Percentiles rank a stretch among this genome's conserved stretches.
Evolutionary conservation across 2,329 filamentous ascomycete genomes (phyloP).

Genomic region (Tolypocladium endophyticum): DNA sequence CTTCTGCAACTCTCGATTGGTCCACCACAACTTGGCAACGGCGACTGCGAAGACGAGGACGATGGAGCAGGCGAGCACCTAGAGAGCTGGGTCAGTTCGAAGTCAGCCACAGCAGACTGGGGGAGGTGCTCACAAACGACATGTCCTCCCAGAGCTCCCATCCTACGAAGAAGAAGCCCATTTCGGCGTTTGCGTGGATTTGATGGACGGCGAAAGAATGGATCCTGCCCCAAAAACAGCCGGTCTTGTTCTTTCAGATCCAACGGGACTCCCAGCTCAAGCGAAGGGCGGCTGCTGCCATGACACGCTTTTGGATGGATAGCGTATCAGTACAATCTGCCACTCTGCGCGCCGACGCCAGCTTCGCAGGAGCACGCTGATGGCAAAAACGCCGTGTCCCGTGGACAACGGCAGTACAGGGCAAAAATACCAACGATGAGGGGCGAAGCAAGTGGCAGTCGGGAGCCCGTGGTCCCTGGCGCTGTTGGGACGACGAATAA

Average conservation of each 20-base stretch:
- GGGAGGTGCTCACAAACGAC: constrained; percentile 58
- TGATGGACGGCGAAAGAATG: background rate
- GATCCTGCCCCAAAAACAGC: background rate
- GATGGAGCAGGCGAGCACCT: constrained; percentile 67
- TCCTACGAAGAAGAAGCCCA: constrained; percentile 46
- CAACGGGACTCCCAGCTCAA: background rate
- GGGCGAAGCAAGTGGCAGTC: constrained; percentile 1
- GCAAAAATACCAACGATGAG: background rate
- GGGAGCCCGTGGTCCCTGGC: constrained; percentile 1
- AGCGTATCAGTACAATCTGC: background rate
- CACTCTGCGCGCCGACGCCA: background rate
- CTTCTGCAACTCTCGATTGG: constrained; percentile 42
- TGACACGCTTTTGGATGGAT: background rate
- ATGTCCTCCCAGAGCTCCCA: constrained; percentile 87
- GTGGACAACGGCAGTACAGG: background rate
- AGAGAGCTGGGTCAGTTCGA: background rate
- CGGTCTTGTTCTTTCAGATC: too few relatives aligned
- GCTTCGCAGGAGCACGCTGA: background rate
- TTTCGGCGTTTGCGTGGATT: constrained; percentile 2
- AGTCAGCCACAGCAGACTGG: background rate
- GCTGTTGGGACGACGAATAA: background rate
- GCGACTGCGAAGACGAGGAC: constrained; percentile 59
- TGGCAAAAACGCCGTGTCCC: background rate
- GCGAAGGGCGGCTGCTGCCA: background rate
- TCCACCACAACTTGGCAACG: constrained; percentile 56